These are phyloP conservation scores for Protomyces macrosporus DNA, from an alignment of 1,139 yeast genomes.

Conservation along the genomic window DNA sequence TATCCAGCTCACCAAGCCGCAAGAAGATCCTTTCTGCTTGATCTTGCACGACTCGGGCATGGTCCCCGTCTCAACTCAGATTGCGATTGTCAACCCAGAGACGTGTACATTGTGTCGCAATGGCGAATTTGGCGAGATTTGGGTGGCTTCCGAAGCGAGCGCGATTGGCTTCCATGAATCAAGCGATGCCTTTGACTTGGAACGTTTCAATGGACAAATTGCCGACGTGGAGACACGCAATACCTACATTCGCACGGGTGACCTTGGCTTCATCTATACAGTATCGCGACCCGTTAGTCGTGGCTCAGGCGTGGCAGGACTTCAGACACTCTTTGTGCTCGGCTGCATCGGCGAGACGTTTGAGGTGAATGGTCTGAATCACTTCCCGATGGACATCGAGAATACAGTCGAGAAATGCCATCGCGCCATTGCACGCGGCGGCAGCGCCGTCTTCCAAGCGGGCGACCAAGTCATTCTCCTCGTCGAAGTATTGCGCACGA, in stretches of 20 bases:
- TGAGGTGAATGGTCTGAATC: constrained; percentile 86
- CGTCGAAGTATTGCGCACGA: constrained; percentile 51
- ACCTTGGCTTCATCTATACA: constrained; percentile 82
- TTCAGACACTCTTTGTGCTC: constrained; percentile 78
- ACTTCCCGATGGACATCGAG: constrained; percentile 83
- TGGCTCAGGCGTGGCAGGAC: constrained; percentile 47
- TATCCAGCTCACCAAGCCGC: constrained; percentile 67
- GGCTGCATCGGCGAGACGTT: constrained; percentile 85
- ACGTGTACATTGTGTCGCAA: constrained; percentile 69
- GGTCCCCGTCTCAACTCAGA: constrained; percentile 90
- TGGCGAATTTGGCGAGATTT: constrained; percentile 97
- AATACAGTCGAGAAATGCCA: constrained; percentile 65
- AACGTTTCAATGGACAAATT: constrained; percentile 55
- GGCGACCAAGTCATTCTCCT: constrained; percentile 78
- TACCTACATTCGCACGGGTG: constrained; percentile 81
- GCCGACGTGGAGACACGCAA: constrained; percentile 58
- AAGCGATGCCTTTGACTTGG: constrained; percentile 42
- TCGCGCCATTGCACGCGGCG: constrained; percentile 52
- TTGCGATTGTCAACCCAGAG: constrained; percentile 93
- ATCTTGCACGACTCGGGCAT: constrained; percentile 91
- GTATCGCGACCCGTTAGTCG: constrained; percentile 47
- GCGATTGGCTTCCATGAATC: constrained; percentile 58
- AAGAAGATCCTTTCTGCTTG: constrained; percentile 49
- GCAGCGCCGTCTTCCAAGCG: constrained; percentile 68
- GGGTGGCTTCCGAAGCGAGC: constrained; percentile 90